Percentiles rank a stretch among this genome's conserved stretches.
Evolutionary conservation across 225 moss, liverwort and hornwort genomes (phyloP).

Genomic region (Polytrichum formosum): DNA sequence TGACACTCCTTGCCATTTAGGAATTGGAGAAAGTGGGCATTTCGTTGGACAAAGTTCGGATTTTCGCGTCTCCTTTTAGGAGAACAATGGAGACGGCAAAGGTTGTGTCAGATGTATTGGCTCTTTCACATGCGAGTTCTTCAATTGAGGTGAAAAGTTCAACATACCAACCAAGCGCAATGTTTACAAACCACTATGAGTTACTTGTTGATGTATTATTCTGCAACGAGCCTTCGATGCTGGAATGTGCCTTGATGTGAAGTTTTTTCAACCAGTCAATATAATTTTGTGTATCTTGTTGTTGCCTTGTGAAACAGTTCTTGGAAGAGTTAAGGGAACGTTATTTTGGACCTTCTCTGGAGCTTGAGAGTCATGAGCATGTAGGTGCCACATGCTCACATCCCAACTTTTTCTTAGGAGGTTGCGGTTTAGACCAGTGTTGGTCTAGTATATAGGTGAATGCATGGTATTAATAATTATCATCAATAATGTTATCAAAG

Average conservation of each 20-base stretch:
- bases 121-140: constrained; percentile 35
- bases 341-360: constrained; percentile 70
- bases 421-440: too few relatives aligned
- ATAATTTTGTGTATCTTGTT: neutral
- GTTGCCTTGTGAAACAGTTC: constrained; percentile 36
- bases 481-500: too few relatives aligned
- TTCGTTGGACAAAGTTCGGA: constrained; percentile 48
- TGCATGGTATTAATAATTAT: too few relatives aligned
- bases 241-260: neutral
- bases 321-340: constrained; percentile 80
- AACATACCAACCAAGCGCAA: neutral
- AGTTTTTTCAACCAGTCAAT: too few relatives aligned
- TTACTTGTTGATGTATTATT: too few relatives aligned
- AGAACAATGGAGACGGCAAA: constrained; percentile 85
- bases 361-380: constrained; percentile 74
- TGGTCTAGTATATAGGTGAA: too few relatives aligned
- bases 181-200: too few relatives aligned
- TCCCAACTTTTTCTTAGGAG: too few relatives aligned
- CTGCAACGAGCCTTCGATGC: neutral
- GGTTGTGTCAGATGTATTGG: constrained; percentile 46
- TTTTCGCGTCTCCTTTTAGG: constrained; percentile 87
- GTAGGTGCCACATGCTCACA: constrained; percentile 34
- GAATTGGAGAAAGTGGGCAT: constrained; percentile 57
- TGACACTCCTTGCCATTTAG: constrained; percentile 33
- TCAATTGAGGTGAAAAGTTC: constrained; percentile 44